Evolutionary conservation across 1,284 basidiomycete genomes (phyloP), one percentile per base, ranked within the genome.

Genomic region (Agroathelia rolfsii): DNA sequence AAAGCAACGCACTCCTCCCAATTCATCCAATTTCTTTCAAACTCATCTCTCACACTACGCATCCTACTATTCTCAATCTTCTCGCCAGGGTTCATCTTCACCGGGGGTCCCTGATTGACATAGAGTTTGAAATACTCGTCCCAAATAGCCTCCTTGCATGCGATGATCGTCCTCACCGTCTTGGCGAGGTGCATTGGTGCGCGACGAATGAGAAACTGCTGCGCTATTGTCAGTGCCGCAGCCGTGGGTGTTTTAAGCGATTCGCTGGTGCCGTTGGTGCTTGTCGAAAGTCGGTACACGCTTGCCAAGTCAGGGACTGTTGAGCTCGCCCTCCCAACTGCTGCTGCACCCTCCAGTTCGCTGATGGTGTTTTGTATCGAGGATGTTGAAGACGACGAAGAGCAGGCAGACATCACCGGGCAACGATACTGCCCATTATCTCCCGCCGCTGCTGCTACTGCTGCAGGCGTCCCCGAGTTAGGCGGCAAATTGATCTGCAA

Each of bases 91-190:
- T 39, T 7, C 33, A 10, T 32, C 31, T 5, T 35, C 12, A 34
- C 39, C 30, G 3, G 30, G 25, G n/a, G n/a, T n/a, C n/a, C n/a
- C n/a, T 67, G 64, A 1, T 53, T 41, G 2, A 57, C 56, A 41
- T 64, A 69, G 0, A 80, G 48, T 30, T 55, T 56, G 32, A 66
- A 52, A 45, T 79, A 83, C 46, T 76, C 73, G 10, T 53, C 51
- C 67, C 69, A 78, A 22, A 84, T 70, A n/a, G 72, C 68, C 30
- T 78, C 75, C 44, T 79, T 79, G 56, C 77, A 82, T 7, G 64
- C 66, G 11, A 51, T 48, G 16, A 82, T 62, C 11, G 64, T 67
- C 19, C 60, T 59, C 11, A 82, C 64, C 16, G 58, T 64, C 40
- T 65, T 66, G 10, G 68, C 70, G 13, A 84, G 59, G 47, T 82